Percentiles rank a stretch among this genome's conserved stretches.
Evolutionary conservation across 192 early-diverging fungal genomes (phyloP).

Genomic region (Backusella tarrabulga): DNA sequence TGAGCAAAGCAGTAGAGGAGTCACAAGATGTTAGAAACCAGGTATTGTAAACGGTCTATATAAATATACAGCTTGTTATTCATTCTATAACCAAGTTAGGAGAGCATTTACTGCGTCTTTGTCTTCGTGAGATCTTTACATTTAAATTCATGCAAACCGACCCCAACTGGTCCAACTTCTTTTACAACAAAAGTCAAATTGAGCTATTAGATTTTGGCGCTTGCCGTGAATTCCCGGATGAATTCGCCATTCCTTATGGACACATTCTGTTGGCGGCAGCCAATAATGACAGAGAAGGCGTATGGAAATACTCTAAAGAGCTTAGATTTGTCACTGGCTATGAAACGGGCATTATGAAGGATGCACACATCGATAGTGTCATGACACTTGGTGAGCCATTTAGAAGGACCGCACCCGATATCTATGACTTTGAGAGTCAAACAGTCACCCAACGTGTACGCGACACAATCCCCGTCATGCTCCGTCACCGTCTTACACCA

Average conservation of each 20-base stretch:
- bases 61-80: too few relatives aligned
- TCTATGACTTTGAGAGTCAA: constrained; percentile 84
- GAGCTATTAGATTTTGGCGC: constrained; percentile 96
- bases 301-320: constrained; percentile 72
- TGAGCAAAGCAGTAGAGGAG: constrained; percentile 60
- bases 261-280: constrained; percentile 72
- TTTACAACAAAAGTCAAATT: constrained; percentile 81
- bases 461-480: constrained; percentile 92
- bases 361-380: constrained; percentile 88
- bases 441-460: constrained; percentile 82
- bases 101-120: constrained; percentile 72
- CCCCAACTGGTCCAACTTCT: constrained; percentile 98
- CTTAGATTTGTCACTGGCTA: constrained; percentile 93
- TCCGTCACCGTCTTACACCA: constrained; percentile 88
- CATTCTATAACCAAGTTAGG: constrained; percentile 56
- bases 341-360: constrained; percentile 83
- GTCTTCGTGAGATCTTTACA: constrained; percentile 86
- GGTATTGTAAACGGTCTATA: constrained; percentile 26
- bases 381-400: constrained; percentile 89
- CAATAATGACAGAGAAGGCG: constrained; percentile 68
- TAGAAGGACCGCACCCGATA: constrained; percentile 35
- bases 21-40: constrained; percentile 56
- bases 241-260: constrained; percentile 79
- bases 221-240: constrained; percentile 70
- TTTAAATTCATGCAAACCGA: constrained; percentile 99